Percentiles rank a stretch among this genome's conserved stretches.
Conservation (phyloP, 805 yeast genomes). For the Metschnikowia lachancei region DNA sequence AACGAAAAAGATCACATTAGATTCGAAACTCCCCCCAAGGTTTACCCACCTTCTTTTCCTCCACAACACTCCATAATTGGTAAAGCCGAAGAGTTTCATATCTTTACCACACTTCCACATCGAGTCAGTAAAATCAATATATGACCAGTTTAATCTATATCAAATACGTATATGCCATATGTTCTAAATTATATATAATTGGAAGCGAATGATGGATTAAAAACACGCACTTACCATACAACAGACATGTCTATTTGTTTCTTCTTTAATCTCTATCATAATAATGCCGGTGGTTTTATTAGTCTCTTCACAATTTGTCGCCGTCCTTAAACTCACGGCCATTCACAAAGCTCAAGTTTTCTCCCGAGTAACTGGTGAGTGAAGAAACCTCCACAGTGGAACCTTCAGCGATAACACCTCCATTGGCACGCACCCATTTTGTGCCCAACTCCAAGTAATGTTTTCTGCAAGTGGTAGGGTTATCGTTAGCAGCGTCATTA, state of each 20-base stretch:
- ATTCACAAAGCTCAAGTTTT: slow-evolving; percentile 56
- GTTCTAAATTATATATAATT: too few relatives aligned
- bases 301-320: slow-evolving; percentile 18
- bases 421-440: slow-evolving; percentile 67
- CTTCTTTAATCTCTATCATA: background rate
- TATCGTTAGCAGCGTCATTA: slow-evolving; percentile 75
- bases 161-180: too few relatives aligned
- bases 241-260: background rate
- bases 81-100: too few relatives aligned
- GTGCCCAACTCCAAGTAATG: slow-evolving; percentile 67
- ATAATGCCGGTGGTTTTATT: background rate
- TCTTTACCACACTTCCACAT: too few relatives aligned
- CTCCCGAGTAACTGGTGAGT: slow-evolving; percentile 70
- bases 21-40: too few relatives aligned
- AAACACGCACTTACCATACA: too few relatives aligned
- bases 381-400: slow-evolving; percentile 75
- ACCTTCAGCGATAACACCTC: slow-evolving; percentile 55
- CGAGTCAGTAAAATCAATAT: too few relatives aligned
- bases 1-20: too few relatives aligned
- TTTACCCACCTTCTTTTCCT: too few relatives aligned
- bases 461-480: slow-evolving; percentile 74
- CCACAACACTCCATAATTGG: too few relatives aligned
- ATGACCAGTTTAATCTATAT: too few relatives aligned
- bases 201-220: too few relatives aligned
- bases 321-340: slow-evolving; percentile 44